Evolutionary conservation across 257 asterid species (phyloP).

Genomic region (Datura wrightii): DNA sequence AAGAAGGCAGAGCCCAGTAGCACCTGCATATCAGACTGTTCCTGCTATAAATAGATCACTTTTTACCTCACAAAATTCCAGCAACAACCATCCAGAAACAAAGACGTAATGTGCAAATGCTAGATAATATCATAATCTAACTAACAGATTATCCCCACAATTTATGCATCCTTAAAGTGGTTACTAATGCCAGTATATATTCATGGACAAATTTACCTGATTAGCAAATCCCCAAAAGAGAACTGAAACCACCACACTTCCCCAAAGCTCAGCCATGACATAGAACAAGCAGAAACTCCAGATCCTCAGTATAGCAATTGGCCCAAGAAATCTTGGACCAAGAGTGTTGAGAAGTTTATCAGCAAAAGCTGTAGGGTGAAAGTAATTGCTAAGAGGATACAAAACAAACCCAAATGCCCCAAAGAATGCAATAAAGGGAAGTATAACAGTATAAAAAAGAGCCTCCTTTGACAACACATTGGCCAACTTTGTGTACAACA

Average conservation of each 20-base stretch:
- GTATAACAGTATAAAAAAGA: constrained; percentile 77
- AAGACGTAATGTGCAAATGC: neutral
- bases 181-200: neutral
- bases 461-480: constrained; percentile 92
- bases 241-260: constrained; percentile 95
- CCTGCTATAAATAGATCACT: neutral
- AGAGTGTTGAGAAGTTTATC: constrained; percentile 69
- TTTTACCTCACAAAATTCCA: neutral
- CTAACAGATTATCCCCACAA: neutral
- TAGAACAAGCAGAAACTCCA: constrained; percentile 99
- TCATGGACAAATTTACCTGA: constrained; percentile 60
- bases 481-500: constrained; percentile 81
- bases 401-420: constrained; percentile 96
- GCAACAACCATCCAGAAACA: constrained; percentile 3
- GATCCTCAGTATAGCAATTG: constrained; percentile 96
- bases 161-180: neutral
- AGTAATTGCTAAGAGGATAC: constrained; percentile 81
- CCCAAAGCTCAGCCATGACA: constrained; percentile 99
- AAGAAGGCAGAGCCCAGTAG: neutral
- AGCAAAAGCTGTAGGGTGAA: constrained; percentile 96
- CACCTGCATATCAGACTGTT: neutral
- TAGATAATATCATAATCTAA: neutral
- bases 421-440: constrained; percentile 91
- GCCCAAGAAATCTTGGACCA: constrained; percentile 99
- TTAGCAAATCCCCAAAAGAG: constrained; percentile 99